Evolutionary conservation across 1,284 basidiomycete genomes (phyloP), one percentile per base, ranked within the genome.

Genomic region (Fomitopsis schrenkii): DNA sequence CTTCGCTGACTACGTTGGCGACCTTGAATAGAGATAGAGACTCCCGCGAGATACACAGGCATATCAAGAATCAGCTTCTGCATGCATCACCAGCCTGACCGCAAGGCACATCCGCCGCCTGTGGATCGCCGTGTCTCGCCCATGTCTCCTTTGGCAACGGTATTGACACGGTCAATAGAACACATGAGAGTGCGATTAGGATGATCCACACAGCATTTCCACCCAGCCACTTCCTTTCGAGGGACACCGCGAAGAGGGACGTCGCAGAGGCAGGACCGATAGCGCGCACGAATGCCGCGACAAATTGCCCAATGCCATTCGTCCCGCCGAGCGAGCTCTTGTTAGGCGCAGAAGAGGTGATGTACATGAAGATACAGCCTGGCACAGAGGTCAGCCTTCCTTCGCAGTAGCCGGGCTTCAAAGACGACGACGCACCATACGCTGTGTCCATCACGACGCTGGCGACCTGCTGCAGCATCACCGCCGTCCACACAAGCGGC

Each of bases 211-310:
- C 75, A 10, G 70, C 70, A 12, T 68, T 63, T 28, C 75, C 75
- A 26, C 70, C 66, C 5, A 76, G 52, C 67, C 73, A 75, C 50
- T 73, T 68, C 45, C 79, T 76, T 63, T 83, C 77, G 17, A 87
- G 80, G 1, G 87, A 88, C 14, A 88, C 68, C 35, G 89, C 89
- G 73, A 88, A 91, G 59, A 90, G 76, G 40, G 88, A 89, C 48
- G 85, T 87, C 1, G 86, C 78, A 3, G 79, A 72, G 2, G 87
- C 86, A 14, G 93, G 93, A 1, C 92, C 92, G 63, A 94, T 80
- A 36, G 90, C 83, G 45, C 93, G 84, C 30, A 80, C 72, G 48
- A 81, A 72, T 5, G 82, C 74, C 7, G 75, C 75, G 17, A 73
- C 69, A 26, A 77, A 64, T 60, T 77, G 75, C 17, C 70, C 75